Evolutionary conservation across 2,329 filamentous ascomycete genomes (phyloP), one percentile per base, ranked within the genome.

Genomic region (Calycina herbarum): DNA sequence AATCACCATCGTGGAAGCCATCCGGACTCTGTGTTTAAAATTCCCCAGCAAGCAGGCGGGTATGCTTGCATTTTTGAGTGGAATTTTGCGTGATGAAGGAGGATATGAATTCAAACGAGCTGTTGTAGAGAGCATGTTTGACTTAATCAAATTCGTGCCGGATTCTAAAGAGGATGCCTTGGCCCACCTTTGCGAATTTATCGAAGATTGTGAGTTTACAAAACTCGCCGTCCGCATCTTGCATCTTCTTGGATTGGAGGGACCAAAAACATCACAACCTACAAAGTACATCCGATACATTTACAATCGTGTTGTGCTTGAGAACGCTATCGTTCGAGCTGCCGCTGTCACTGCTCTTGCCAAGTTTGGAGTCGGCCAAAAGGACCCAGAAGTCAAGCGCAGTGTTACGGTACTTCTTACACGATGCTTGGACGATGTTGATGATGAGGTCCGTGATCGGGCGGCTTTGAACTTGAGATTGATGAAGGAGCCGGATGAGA

Each of bases 241-340:
- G 64, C 94, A 99, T 79, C 86, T 99, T 24, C 89, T 99, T 56
- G 95, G 95, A 73, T 85, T 94, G 33, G 95, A 99, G 81, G 95
- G 95, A 0, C 95, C 95, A 69, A 96, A 95, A 82, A 97, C 94
- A 2, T 89, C 92, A 17, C 92, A 97, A 74, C 95, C 95, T 0
- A 98, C 95, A 64, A 98, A 99, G 84, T 99, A 97, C 78, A 97
- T 99, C 73, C 92, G 95, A 65, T 99, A 98, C 79, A 99, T 99
- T 76, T 99, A 99, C 83, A 99, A 99, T 82, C 88, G 95, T 66
- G 94, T 99, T 27, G 95, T 99, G 17, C 82, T 99, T 62, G 95
- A 99, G 80, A 99, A 99, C 76, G 93, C 95, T 51, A 93, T 97
- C 69, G 94, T 99, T 24, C 87, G 95, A 72, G 95, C 95, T 59